Conservation (phyloP, 331 rosid genomes). For the Acacia pycnantha region DNA sequence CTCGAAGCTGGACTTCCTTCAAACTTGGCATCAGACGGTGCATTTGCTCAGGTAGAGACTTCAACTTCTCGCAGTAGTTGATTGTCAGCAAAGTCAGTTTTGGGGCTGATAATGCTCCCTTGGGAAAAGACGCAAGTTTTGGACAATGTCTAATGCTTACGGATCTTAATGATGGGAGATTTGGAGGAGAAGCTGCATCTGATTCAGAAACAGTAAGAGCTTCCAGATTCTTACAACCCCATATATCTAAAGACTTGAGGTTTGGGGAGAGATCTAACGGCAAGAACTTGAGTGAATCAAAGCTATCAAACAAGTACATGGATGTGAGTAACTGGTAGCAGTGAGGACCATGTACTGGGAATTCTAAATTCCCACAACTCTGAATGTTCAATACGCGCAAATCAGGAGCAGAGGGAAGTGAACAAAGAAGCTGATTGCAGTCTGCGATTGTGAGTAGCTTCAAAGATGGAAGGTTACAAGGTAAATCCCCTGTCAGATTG, state of each 20-base stretch:
- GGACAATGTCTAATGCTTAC: slow-evolving; percentile 36
- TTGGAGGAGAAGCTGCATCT: slow-evolving; percentile 16
- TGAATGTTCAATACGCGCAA: slow-evolving; percentile 28
- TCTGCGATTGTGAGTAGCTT: slow-evolving; percentile 21
- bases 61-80: slow-evolving; percentile 28
- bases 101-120: slow-evolving; percentile 33
- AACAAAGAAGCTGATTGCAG: slow-evolving; percentile 31
- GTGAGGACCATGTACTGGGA: slow-evolving; percentile 12
- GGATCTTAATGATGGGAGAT: slow-evolving; percentile 27
- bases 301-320: slow-evolving; percentile 25
- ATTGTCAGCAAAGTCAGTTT: slow-evolving; percentile 35
- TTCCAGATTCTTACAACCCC: slow-evolving; percentile 37
- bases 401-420: slow-evolving; percentile 21
- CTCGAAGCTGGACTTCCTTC: slow-evolving; percentile 26
- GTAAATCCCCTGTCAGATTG: slow-evolving; percentile 35
- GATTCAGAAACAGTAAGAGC: slow-evolving; percentile 21
- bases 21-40: slow-evolving; percentile 30
- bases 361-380: slow-evolving; percentile 26
- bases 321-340: slow-evolving; percentile 24
- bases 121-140: slow-evolving; percentile 31
- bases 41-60: slow-evolving; percentile 37
- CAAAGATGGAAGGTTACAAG: slow-evolving; percentile 39
- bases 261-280: slow-evolving; percentile 36
- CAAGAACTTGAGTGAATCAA: slow-evolving; percentile 35
- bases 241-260: slow-evolving; percentile 27